Percentiles rank a stretch among this genome's conserved stretches.
Evolutionary conservation across 345 rosid species (phyloP).

Genomic region (Citrus inodora): DNA sequence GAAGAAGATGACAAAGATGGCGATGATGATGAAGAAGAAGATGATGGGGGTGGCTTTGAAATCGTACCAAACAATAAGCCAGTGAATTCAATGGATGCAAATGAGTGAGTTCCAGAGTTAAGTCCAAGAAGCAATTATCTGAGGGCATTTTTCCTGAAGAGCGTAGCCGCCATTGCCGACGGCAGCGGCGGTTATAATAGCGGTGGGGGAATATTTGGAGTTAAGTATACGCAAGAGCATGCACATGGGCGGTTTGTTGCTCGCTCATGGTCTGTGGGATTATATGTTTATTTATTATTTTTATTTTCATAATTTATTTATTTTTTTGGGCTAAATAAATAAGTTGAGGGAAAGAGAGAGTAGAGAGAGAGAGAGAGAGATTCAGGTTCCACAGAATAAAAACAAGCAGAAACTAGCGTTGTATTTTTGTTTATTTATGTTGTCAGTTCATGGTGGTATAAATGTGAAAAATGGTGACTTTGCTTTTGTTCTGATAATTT

Average conservation of each 20-base stretch:
- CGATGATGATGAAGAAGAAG: constrained; percentile 19
- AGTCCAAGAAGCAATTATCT: not conserved
- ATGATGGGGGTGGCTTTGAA: constrained; percentile 41
- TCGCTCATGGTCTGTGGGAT: constrained; percentile 14
- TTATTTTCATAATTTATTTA: constrained; percentile 21
- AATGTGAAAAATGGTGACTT: constrained; percentile 9
- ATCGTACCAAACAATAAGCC: constrained; percentile 43
- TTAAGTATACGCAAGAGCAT: constrained; percentile 11
- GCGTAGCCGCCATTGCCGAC: not conserved
- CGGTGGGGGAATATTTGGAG: constrained; percentile 9
- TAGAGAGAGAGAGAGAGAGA: not conserved
- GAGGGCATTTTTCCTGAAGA: not conserved
- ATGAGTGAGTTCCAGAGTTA: constrained; percentile 15
- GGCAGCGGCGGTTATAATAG: not conserved
- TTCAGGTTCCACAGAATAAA: constrained; percentile 3
- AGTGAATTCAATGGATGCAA: constrained; percentile 14
- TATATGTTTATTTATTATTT: constrained; percentile 14
- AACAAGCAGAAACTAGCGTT: not conserved
- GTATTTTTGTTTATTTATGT: not conserved
- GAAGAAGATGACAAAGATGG: constrained; percentile 21
- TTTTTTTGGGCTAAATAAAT: constrained; percentile 22
- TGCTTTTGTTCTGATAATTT: not conserved
- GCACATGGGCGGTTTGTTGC: constrained; percentile 16
- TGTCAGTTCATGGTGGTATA: not conserved
- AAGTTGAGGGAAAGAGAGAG: constrained; percentile 6